phyloP scores from a whole-genome alignment of 305 asterid genomes.

The Ajuga reptans region DNA sequence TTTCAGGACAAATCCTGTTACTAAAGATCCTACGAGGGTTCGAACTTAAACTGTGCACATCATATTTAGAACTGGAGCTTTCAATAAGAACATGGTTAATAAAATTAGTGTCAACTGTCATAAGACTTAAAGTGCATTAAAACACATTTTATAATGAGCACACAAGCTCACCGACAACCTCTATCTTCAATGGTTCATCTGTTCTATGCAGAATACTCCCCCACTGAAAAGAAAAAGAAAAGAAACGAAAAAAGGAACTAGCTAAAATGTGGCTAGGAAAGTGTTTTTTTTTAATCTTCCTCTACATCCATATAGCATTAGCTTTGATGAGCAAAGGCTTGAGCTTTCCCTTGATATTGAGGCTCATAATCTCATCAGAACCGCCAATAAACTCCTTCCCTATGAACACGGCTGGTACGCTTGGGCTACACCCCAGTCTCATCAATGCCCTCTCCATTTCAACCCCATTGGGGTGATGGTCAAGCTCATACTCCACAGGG shows the following conservation, averaged over 20 bases:
- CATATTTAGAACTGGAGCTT: neutral
- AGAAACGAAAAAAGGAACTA: neutral
- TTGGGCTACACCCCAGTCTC: slow-evolving; percentile 41
- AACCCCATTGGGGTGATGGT: slow-evolving; percentile 35
- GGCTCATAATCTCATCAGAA: slow-evolving; percentile 51
- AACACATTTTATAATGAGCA: too few relatives aligned
- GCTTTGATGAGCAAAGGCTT: slow-evolving; percentile 54
- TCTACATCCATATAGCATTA: slow-evolving; percentile 34
- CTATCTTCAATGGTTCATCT: too few relatives aligned
- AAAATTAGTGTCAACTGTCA: too few relatives aligned
- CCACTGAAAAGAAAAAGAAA: too few relatives aligned
- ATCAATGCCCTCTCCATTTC: slow-evolving; percentile 45
- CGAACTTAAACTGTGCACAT: neutral
- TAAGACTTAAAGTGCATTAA: too few relatives aligned
- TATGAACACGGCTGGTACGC: slow-evolving; percentile 55
- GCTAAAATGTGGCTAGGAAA: neutral
- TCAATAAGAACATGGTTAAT: neutral
- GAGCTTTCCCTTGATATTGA: slow-evolving; percentile 46
- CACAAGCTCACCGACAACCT: too few relatives aligned
- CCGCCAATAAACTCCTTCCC: slow-evolving; percentile 55
- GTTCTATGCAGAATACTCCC: neutral
- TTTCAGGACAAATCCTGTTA: neutral
- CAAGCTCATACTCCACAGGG: slow-evolving; percentile 49
- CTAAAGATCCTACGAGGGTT: neutral
- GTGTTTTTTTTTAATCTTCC: neutral